Percentiles rank a stretch among this genome's conserved stretches.
phyloP scores from a whole-genome alignment of 139 green algal species.

The Penium margaritaceum region DNA sequence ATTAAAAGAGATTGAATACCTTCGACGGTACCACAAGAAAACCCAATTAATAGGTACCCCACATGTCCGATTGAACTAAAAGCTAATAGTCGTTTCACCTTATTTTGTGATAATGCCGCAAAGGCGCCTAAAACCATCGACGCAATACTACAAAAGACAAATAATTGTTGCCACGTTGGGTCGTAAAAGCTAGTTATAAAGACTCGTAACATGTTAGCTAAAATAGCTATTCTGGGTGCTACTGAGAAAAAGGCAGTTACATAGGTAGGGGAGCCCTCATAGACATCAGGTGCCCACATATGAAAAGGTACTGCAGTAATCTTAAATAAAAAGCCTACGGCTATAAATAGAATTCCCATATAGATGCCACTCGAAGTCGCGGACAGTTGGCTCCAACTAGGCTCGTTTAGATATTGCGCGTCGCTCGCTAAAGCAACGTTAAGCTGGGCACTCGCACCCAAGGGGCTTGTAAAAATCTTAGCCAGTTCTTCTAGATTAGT shows the following conservation, averaged over 20 bases:
- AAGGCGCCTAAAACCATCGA: constrained; percentile 56
- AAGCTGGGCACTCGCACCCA: constrained; percentile 31
- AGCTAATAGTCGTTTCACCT: constrained; percentile 60
- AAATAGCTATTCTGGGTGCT: constrained; percentile 54
- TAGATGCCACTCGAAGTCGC: constrained; percentile 5
- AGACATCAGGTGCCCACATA: constrained; percentile 65
- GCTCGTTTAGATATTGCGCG: background rate
- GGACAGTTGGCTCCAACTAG: background rate
- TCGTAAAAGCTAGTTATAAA: constrained; percentile 27
- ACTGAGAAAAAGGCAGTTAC: constrained; percentile 63
- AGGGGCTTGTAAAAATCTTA: constrained; percentile 53
- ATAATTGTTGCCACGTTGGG: constrained; percentile 54
- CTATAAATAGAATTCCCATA: constrained; percentile 57
- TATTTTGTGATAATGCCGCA: constrained; percentile 57
- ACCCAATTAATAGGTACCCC: constrained; percentile 56
- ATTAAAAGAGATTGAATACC: constrained; percentile 57
- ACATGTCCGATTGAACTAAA: constrained; percentile 61
- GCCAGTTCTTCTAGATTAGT: constrained; percentile 23
- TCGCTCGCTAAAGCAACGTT: constrained; percentile 47
- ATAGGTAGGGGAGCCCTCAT: constrained; percentile 57
- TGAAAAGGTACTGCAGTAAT: constrained; percentile 60
- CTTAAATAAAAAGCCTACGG: constrained; percentile 62
- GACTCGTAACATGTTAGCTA: constrained; percentile 50
- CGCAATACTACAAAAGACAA: constrained; percentile 54
- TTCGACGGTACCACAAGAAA: constrained; percentile 60